phyloP scores from a whole-genome alignment of 768 basidiomycete species.

The Rhizopogon vulgaris region DNA sequence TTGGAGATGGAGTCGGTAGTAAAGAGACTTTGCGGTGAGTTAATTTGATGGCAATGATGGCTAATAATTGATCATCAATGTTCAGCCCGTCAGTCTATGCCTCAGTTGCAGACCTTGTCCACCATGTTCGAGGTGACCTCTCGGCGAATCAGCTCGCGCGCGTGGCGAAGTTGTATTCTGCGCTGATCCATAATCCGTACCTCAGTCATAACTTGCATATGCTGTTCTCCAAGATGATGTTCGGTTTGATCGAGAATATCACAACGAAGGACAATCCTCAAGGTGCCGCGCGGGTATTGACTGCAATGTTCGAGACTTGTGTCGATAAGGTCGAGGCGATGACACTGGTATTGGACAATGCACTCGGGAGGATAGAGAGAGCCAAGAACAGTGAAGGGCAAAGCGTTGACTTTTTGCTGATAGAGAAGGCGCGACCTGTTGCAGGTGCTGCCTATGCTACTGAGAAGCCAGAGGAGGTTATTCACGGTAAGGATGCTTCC shows the following conservation, averaged over 20 bases:
- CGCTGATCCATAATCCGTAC: conserved; percentile 84
- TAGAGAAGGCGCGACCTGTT: conserved; percentile 85
- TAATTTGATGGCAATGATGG: neutral
- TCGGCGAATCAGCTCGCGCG: conserved; percentile 67
- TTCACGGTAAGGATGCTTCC: conserved; percentile 53
- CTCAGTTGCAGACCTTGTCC: conserved; percentile 88
- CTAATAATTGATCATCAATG: conserved; percentile 3
- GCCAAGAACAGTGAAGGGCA: conserved; percentile 33
- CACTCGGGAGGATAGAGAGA: conserved; percentile 43
- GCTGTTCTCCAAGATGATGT: conserved; percentile 88
- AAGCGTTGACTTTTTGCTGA: conserved; percentile 50
- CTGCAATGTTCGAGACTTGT: conserved; percentile 73
- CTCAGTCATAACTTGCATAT: conserved; percentile 79
- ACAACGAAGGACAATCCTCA: conserved; percentile 65
- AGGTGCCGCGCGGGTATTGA: conserved; percentile 64
- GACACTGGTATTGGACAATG: conserved; percentile 47
- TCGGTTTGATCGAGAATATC: conserved; percentile 81
- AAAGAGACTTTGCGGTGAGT: conserved; percentile 77
- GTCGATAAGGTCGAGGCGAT: conserved; percentile 83
- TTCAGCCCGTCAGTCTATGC: conserved; percentile 74
- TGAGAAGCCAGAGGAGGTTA: conserved; percentile 77
- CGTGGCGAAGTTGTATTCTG: conserved; percentile 80
- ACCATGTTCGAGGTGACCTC: conserved; percentile 83
- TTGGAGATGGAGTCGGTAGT: conserved; percentile 79
- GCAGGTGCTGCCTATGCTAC: conserved; percentile 69